A percentile compares a stretch with the other conserved stretches of the same genome.
Evolutionary conservation across 2,329 filamentous ascomycete genomes (phyloP).

Genomic region (Graphiopsis chlorocephala): DNA sequence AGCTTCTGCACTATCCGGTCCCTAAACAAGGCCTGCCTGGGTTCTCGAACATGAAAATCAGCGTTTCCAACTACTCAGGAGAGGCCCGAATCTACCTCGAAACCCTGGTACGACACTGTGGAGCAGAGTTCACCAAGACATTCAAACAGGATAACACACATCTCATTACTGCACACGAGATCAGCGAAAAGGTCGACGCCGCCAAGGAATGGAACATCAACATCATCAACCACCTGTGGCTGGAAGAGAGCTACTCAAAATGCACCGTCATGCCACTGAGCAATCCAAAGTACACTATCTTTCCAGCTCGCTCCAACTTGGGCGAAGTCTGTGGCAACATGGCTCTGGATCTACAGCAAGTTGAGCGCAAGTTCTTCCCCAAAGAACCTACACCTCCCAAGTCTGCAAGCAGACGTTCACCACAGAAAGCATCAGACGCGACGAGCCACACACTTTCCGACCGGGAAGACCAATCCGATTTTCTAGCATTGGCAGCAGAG

Average conservation of each 20-base stretch:
- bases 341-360: constrained; percentile 67
- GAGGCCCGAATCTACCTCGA: constrained; percentile 92
- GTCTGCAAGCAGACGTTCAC: constrained; percentile 23
- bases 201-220: constrained; percentile 89
- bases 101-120: constrained; percentile 79
- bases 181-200: constrained; percentile 89
- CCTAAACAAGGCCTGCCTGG: constrained; percentile 74
- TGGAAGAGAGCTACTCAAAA: constrained; percentile 94
- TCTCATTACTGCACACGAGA: constrained; percentile 83
- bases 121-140: constrained; percentile 88
- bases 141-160: constrained; percentile 96
- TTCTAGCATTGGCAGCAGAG: constrained; percentile 11
- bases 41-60: constrained; percentile 74
- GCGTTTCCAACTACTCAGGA: constrained; percentile 92
- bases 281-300: constrained; percentile 75
- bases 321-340: constrained; percentile 92
- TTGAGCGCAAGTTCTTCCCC: constrained; percentile 66
- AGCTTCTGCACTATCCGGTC: constrained; percentile 86
- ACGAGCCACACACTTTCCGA: constrained; percentile 11
- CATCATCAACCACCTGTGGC: constrained; percentile 92
- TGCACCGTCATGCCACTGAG: constrained; percentile 73
- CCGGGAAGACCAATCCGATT: not conserved
- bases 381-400: constrained; percentile 22
- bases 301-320: constrained; percentile 84
- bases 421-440: constrained; percentile 21